A percentile compares a stretch with the other conserved stretches of the same genome.
Evolutionary conservation across 345 rosid species (phyloP).

Genomic region (Mercurialis annua): DNA sequence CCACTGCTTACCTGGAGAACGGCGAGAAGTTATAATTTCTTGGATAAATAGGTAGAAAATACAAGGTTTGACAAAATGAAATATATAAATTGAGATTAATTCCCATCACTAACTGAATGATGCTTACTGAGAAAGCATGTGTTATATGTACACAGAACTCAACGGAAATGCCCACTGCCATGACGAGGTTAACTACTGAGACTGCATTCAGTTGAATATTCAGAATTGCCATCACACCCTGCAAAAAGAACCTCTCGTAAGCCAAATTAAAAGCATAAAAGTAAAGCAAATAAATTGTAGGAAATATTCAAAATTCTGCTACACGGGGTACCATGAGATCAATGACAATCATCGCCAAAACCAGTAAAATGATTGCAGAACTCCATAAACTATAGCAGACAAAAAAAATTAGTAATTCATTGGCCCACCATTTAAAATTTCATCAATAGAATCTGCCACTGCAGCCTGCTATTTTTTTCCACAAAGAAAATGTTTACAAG

Average conservation of each 20-base stretch:
- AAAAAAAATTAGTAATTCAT: background rate
- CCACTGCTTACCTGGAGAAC: slow-evolving; percentile 68
- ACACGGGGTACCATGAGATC: slow-evolving; percentile 71
- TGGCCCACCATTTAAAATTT: background rate
- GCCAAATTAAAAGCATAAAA: background rate
- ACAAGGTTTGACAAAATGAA: background rate
- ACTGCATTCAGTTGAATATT: slow-evolving; percentile 89
- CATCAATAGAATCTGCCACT: background rate
- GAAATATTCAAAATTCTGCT: background rate
- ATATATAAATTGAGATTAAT: background rate
- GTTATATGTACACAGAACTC: slow-evolving; percentile 97
- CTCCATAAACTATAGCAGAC: slow-evolving; percentile 70
- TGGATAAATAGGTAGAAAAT: background rate
- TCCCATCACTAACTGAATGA: slow-evolving; percentile 3
- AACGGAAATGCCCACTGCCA: slow-evolving; percentile 94
- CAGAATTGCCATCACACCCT: slow-evolving; percentile 96
- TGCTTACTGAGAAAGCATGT: slow-evolving; percentile 81
- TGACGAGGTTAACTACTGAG: slow-evolving; percentile 90
- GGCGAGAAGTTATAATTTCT: background rate
- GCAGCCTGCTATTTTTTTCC: background rate
- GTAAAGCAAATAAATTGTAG: background rate
- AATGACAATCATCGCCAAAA: slow-evolving; percentile 75
- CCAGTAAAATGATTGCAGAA: slow-evolving; percentile 85
- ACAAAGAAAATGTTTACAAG: slow-evolving; percentile 1
- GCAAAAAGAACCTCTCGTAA: slow-evolving; percentile 19